Base-by-base conservation (phyloP, 805 yeast species). In the Candida morakotiae region DNA sequence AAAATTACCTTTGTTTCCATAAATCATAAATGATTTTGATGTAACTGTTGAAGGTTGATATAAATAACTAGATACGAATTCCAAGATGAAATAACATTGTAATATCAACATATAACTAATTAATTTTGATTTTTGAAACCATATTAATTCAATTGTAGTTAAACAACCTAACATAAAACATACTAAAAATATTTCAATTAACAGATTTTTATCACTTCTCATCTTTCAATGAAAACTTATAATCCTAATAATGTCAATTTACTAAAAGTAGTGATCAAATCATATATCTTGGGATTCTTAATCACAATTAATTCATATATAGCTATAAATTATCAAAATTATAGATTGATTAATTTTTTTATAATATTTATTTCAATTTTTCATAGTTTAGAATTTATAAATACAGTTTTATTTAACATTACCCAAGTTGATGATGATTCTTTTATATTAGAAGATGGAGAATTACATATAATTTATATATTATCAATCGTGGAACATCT, bases 331-430 rank as follows among this genome's bases (percentile, higher is more conserved):
- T 9, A 15, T 14, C 15, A 30, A 18, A 6, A 24, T 2, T 23
- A 23, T 11, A 16, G 13, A 21, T 8, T 6, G 14, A 9, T 48
- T 9, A 37, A 36, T 22, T 19, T 77, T 0, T 87, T 84, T 54
- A 40, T 83, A 8, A 55, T 70, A 9, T 55, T 74, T 1, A 53
- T 85, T 8, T 56, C 82, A 2, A 19, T 71, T 0, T 93, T 91
- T 61, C 98, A 93, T 56, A 75, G 85, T 48, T 55, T 86, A 15
- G 98, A 93, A 61, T 93, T 81, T 55, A 77, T 73, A 50, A 73
- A 79, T 27, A 93, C 98, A 0, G 88, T 95, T 0, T 62, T 66
- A 35, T 87, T 69, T 60, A 88, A 91, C 52, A 69, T 79, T 3
- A 56, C 67, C 3, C 79, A 81, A 50, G 83, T 82, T 1, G 79